Percentiles rank a stretch among this genome's conserved stretches.
Evolutionary conservation across 768 basidiomycete species (phyloP).

Genomic region (Psilocybe sp.): DNA sequence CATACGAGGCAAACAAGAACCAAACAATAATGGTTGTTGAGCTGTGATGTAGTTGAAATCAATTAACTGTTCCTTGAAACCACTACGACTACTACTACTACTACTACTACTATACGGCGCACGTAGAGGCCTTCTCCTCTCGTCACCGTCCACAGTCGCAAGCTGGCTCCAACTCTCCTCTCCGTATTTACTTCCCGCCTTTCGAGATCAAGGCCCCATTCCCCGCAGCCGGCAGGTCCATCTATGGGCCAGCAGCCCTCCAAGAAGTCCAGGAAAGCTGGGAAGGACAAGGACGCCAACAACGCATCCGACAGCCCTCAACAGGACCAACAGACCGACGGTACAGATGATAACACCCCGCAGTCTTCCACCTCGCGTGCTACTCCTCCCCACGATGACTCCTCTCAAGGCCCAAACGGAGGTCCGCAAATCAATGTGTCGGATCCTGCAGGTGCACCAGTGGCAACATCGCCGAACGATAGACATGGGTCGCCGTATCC

Average conservation of each 20-base stretch:
- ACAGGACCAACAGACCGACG: constrained; percentile 40
- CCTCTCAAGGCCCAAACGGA: constrained; percentile 31
- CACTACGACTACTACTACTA: constrained; percentile 13
- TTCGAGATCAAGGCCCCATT: constrained; percentile 70
- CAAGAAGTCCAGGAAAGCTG: constrained; percentile 72
- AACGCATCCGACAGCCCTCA: constrained; percentile 32
- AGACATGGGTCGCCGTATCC: constrained; percentile 37
- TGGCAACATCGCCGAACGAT: constrained; percentile 20
- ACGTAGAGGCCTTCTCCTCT: constrained; percentile 9
- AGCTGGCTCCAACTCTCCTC: constrained; percentile 81
- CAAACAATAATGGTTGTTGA: constrained; percentile 27
- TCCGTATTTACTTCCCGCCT: constrained; percentile 73
- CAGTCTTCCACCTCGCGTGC: constrained; percentile 45
- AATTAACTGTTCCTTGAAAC: constrained; percentile 15
- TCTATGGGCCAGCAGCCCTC: constrained; percentile 84
- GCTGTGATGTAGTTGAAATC: constrained; percentile 15
- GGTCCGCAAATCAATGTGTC: constrained; percentile 42
- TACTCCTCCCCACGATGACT: not conserved
- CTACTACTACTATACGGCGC: constrained; percentile 5
- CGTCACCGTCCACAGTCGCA: constrained; percentile 27
- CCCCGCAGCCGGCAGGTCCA: constrained; percentile 58
- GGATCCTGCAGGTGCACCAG: constrained; percentile 35
- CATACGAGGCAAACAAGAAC: constrained; percentile 29
- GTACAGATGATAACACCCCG: constrained; percentile 32
- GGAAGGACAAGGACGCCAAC: constrained; percentile 69